Percentiles rank a stretch among this genome's conserved stretches.
phyloP scores from a whole-genome alignment of 1,284 basidiomycete genomes.

The Phellopilus nigrolimitatus region DNA sequence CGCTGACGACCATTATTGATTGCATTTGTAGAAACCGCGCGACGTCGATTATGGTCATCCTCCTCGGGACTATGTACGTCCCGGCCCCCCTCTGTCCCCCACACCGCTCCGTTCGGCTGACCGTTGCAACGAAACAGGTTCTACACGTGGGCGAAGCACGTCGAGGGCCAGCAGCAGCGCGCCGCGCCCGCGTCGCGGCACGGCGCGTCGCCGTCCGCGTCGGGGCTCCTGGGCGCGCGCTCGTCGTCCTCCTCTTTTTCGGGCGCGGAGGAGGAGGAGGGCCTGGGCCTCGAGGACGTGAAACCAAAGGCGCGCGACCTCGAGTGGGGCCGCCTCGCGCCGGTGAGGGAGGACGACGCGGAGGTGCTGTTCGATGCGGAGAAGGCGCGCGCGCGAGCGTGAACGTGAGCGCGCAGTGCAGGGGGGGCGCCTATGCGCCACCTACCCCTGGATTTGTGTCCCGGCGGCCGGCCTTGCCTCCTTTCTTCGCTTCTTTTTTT shows the following conservation, averaged over 20 bases:
- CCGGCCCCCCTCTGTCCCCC: background rate
- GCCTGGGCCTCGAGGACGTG: background rate
- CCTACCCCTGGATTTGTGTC: no score
- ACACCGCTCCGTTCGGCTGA: background rate
- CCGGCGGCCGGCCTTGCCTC: background rate
- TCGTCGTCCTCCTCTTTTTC: no score
- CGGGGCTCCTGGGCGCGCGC: background rate
- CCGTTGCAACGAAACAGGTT: background rate
- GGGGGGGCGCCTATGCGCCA: no score
- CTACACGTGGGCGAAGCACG: constrained; percentile 21
- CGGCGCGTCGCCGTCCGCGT: no score
- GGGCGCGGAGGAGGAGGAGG: constrained; percentile 3
- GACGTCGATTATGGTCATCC: constrained; percentile 55
- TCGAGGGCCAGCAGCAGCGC: constrained; percentile 12
- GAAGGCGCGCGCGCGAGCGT: constrained; percentile 2
- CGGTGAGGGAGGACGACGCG: constrained; percentile 11
- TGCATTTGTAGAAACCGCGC: constrained; percentile 47
- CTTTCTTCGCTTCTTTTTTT: background rate
- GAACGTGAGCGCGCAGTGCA: background rate
- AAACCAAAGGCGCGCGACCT: constrained; percentile 10
- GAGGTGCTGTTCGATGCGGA: constrained; percentile 19
- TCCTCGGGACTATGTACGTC: constrained; percentile 52
- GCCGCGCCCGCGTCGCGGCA: background rate
- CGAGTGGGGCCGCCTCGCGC: constrained; percentile 9
- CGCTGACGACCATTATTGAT: constrained; percentile 10